Base-by-base conservation (phyloP, 148 eudicot species). In the Linanthus parryae region DNA sequence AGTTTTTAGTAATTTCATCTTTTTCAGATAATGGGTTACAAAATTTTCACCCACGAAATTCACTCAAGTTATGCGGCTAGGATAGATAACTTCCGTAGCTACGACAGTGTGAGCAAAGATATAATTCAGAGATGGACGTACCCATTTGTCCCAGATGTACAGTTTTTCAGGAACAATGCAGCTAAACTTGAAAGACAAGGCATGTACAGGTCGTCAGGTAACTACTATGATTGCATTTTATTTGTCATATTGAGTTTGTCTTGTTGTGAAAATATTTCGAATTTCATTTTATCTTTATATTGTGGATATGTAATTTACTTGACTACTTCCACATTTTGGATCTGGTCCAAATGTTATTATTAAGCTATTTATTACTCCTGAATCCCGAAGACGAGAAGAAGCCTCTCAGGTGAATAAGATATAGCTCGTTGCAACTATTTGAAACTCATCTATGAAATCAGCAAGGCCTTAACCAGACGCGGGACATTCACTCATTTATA, bases 41-140 rank as follows among this genome's bases (percentile, higher is more conserved):
- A 91, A 65, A 91, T 91, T 50, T 86, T 78, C 67, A 86, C 94
- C 66, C 91, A 86, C 67, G 94, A 86, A 81, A 84, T 91, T 59
- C 78, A 71, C 77, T 75, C 95, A 48, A 77, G 79, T 70, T 91
- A 91, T 63, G 98, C 95, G 11, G 98, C 98, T 50, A 78, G 84
- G 67, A 69, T 91, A 48, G 98, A 91, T 52, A 86, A 83, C 52
- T 91, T 75, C 63, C 77, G 95, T 55, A 87, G 98, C 64, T 91
- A 86, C 67, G 95, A 81, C 61, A 66, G 95, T 8, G 68, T 91
- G 46, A 86, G 98, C 77, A 91, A 91, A 63, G 98, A 91, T 67
- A 86, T 91, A 68, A 81, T 91, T 53, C 95, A 83, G 71, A 74
- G 98, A 63, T 91, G 98, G 98, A 83, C 95, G 31, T 86, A 81